A percentile compares a stretch with the other conserved stretches of the same genome.
Conservation (phyloP, 345 rosid genomes). For the Eucalyptus pauciflora region DNA sequence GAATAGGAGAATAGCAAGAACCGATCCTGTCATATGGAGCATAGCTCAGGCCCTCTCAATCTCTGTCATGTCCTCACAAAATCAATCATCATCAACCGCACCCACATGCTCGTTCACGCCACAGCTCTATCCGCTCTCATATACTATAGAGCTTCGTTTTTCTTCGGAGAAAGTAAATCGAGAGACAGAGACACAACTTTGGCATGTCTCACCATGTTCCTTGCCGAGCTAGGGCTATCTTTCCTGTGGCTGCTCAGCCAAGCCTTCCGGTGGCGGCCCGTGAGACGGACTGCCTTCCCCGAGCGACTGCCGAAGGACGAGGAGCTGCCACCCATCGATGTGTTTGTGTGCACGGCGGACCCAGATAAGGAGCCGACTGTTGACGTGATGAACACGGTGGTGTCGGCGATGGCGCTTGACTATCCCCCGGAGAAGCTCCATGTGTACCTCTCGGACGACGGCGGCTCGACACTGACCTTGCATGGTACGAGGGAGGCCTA, state of each 20-base stretch:
- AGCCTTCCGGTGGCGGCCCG: slow-evolving; percentile 6
- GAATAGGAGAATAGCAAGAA: neutral
- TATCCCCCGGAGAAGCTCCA: slow-evolving; percentile 35
- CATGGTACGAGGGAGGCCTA: slow-evolving; percentile 17
- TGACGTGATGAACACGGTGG: slow-evolving; percentile 32
- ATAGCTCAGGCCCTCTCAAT: slow-evolving; percentile 11
- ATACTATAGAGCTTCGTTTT: slow-evolving; percentile 12
- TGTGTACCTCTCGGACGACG: slow-evolving; percentile 43
- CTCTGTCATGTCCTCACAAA: neutral
- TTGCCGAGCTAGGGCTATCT: slow-evolving; percentile 7
- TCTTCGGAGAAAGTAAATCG: neutral
- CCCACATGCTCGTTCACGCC: slow-evolving; percentile 6
- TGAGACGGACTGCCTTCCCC: neutral
- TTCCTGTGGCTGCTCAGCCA: slow-evolving; percentile 17
- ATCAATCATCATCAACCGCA: slow-evolving; percentile 9
- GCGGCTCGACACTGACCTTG: slow-evolving; percentile 24
- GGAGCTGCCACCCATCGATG: slow-evolving; percentile 28
- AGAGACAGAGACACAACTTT: neutral
- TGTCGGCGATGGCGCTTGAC: slow-evolving; percentile 37
- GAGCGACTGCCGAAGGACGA: slow-evolving; percentile 9
- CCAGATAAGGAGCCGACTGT: slow-evolving; percentile 32
- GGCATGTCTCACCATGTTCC: slow-evolving; percentile 13
- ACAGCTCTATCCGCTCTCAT: slow-evolving; percentile 10
- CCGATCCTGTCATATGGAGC: neutral
- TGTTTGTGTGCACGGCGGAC: slow-evolving; percentile 41